Base-by-base conservation (phyloP, 345 rosid genomes). In the Eucalyptus leucophloia region DNA sequence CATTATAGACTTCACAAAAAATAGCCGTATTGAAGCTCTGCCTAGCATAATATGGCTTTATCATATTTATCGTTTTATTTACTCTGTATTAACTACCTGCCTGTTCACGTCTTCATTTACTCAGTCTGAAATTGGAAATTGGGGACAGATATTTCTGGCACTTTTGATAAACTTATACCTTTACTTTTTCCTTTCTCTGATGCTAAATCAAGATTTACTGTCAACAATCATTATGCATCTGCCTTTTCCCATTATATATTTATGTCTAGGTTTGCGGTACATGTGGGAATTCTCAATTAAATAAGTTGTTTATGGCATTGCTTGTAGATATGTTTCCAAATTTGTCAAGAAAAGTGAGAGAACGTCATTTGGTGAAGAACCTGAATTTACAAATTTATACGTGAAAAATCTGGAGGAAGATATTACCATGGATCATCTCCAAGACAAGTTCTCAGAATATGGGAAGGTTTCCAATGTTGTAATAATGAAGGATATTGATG, bases 291-390 rank as follows among this genome's bases (percentile, higher is more conserved):
- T 77, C 85, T 77, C 9, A 0, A 77, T 42, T 40, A 77, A 77
- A 40, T 77, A 21, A 14, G 16, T 40, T 3, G 9, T 40, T 77
- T 77, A 77, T 77, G 45, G 47, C 83, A 77, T 77, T 77, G 30
- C 85, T 77, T 77, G 30, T 21, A 97, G 98, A 49, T 90, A 91
- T 89, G 95, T 94, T 24, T 90, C 92, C 45, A 91, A 91, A 89
- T 97, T 97, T 90, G 91, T 95, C 88, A 95, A 89, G 90, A 95
- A 91, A 93, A 90, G 72, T 87, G 94, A 93, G 58, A 93, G 98
- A 90, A 89, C 89, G 24, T 85, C 92, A 40, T 40, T 87, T 80
- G 8, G 88, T 65, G 93, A 90, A 65, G 91, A 93, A 86, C 91
- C 89, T 26, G 91, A 92, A 12, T 93, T 90, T 87, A 94, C 94